Conservation (phyloP, 2,329 filamentous ascomycete genomes). For the Phialophora chinensis region DNA sequence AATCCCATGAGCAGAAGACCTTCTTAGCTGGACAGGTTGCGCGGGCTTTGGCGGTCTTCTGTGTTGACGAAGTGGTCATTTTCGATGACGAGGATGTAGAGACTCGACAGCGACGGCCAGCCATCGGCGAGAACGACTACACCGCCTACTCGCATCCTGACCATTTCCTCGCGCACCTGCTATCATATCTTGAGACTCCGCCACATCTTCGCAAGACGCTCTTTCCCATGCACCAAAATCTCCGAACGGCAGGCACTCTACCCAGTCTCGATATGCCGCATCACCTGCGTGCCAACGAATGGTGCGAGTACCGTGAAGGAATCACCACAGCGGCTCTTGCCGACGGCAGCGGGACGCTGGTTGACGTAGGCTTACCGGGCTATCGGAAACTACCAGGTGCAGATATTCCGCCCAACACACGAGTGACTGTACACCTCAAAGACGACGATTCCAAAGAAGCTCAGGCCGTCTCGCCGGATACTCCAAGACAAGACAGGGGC, state of each 20-base stretch:
- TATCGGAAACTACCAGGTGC: conserved; percentile 61
- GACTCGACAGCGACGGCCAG: conserved; percentile 41
- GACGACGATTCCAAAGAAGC: conserved; percentile 49
- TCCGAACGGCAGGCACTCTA: conserved; percentile 73
- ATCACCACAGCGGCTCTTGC: conserved; percentile 62
- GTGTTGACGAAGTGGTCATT: conserved; percentile 81
- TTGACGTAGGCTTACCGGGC: conserved; percentile 58
- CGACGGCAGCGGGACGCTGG: conserved; percentile 59
- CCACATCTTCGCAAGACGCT: conserved; percentile 78
- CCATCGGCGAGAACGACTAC: conserved; percentile 53
- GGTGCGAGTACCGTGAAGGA: conserved; percentile 80
- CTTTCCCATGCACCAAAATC: conserved; percentile 79
- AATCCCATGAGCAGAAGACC: conserved; percentile 76
- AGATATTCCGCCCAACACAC: conserved; percentile 69
- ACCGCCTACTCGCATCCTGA: conserved; percentile 77
- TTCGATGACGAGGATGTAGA: conserved; percentile 69
- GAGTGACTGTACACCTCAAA: conserved; percentile 70
- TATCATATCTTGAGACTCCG: conserved; percentile 83
- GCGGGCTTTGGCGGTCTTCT: conserved; percentile 80
- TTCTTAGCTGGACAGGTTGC: conserved; percentile 76
- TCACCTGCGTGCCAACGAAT: conserved; percentile 76
- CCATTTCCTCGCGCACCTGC: conserved; percentile 78
- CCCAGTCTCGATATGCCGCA: conserved; percentile 85
- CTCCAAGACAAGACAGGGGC: conserved; percentile 74
- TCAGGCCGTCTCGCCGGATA: conserved; percentile 69